Conservation (phyloP, 768 basidiomycete genomes). For the Russula emetica region DNA sequence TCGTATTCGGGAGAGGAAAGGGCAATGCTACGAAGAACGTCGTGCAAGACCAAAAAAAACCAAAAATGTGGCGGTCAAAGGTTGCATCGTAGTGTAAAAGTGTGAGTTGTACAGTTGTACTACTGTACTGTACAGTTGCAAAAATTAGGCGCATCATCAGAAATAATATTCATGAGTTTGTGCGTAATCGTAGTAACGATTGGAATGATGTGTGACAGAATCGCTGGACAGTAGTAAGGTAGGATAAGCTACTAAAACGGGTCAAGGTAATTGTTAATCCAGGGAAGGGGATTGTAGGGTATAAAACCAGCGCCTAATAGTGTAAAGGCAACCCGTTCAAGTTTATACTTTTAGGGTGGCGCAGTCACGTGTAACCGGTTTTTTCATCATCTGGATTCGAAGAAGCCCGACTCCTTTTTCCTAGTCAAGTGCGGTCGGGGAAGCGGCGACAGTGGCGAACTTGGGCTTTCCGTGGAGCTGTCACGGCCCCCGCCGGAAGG, state of each 20-base stretch:
- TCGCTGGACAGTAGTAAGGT: background rate
- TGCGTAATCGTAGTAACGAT: background rate
- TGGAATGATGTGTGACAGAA: background rate
- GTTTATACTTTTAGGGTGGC: background rate
- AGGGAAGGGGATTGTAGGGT: background rate
- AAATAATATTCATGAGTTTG: background rate
- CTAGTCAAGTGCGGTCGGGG: constrained; percentile 15
- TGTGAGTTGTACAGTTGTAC: background rate
- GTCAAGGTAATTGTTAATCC: constrained; percentile 3
- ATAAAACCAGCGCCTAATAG: background rate
- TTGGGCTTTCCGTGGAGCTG: constrained; percentile 5
- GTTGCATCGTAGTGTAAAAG: background rate
- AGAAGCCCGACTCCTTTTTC: constrained; percentile 11
- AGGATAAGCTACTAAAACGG: background rate
- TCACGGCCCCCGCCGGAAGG: background rate
- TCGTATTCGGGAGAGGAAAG: too few relatives aligned
- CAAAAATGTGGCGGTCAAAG: too few relatives aligned
- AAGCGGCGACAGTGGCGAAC: constrained; percentile 12
- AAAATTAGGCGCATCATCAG: constrained; percentile 7
- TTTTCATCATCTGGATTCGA: constrained; percentile 17
- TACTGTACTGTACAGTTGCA: background rate
- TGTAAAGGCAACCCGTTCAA: background rate
- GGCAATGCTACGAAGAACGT: background rate
- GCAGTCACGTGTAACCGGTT: background rate
- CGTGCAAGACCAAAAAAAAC: background rate